Evolutionary conservation across 2,329 filamentous ascomycete genomes (phyloP).

Genomic region (Ceratocystiopsis brevicomis): DNA sequence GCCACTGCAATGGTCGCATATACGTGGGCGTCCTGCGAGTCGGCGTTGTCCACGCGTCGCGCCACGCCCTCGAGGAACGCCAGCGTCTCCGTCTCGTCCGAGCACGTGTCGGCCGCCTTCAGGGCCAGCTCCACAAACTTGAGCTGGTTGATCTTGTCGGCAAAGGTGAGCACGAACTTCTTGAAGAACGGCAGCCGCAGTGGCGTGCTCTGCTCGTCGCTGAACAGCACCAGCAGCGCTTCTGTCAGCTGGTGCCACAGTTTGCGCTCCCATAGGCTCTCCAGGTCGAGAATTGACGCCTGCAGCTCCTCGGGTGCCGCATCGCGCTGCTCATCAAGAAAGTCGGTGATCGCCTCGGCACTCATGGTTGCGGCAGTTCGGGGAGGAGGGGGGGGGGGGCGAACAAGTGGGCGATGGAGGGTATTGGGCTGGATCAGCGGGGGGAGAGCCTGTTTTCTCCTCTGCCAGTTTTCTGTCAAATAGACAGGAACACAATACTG

Average conservation of each 20-base stretch:
- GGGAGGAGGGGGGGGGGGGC: background rate
- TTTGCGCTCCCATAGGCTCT: conserved; percentile 95
- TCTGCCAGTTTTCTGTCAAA: too few species aligned
- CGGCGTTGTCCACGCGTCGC: conserved; percentile 75
- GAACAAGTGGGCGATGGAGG: background rate
- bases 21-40: conserved; percentile 87
- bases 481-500: too few species aligned
- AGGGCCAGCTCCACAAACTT: conserved; percentile 86
- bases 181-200: conserved; percentile 86
- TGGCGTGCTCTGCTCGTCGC: conserved; percentile 55
- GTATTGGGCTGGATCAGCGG: background rate
- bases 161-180: conserved; percentile 86
- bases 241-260: conserved; percentile 98
- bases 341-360: conserved; percentile 73
- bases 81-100: conserved; percentile 74
- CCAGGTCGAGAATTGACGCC: conserved; percentile 73
- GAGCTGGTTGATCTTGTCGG: conserved; percentile 96
- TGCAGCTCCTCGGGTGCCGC: conserved; percentile 75
- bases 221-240: conserved; percentile 73
- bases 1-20: conserved; percentile 85
- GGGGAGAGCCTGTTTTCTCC: background rate
- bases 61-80: conserved; percentile 67
- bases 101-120: conserved; percentile 69
- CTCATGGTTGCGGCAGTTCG: conserved; percentile 38
- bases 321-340: conserved; percentile 80